Evolutionary conservation across 345 rosid genomes (phyloP).

Genomic region (Eucalyptus lansdowneana): DNA sequence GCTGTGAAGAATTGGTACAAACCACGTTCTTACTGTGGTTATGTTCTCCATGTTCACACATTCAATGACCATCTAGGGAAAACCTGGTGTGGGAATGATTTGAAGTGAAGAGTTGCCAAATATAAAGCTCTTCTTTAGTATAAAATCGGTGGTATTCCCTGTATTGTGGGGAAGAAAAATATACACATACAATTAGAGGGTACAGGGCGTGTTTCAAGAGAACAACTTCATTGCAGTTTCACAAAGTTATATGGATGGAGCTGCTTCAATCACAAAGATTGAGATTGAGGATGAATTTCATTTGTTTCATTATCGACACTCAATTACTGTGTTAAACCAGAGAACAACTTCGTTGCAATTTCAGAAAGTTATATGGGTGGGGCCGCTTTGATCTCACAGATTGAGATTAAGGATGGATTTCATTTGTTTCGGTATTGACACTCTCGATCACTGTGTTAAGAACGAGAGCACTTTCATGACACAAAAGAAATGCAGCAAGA

Average conservation of each 20-base stretch:
- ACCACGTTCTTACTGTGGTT: not conserved
- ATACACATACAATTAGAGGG: no score
- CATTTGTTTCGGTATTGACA: not conserved
- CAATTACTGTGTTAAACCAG: not conserved
- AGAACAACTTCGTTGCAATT: not conserved
- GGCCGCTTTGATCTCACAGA: not conserved
- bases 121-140: no score
- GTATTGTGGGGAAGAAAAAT: no score
- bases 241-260: no score
- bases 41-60: not conserved
- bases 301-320: no score
- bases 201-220: no score
- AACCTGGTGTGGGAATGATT: no score
- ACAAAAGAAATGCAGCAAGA: not conserved
- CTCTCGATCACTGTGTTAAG: not conserved
- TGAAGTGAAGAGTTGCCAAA: no score
- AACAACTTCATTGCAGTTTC: no score
- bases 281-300: no score
- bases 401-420: not conserved
- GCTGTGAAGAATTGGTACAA: not conserved
- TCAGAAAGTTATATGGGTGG: not conserved
- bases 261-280: rapidly evolving
- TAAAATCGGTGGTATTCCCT: no score
- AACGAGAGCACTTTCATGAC: not conserved
- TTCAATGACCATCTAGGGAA: no score